Evolutionary conservation across 306 rosid genomes (phyloP), one percentile per base, ranked within the genome.

Genomic region (Senna tora): DNA sequence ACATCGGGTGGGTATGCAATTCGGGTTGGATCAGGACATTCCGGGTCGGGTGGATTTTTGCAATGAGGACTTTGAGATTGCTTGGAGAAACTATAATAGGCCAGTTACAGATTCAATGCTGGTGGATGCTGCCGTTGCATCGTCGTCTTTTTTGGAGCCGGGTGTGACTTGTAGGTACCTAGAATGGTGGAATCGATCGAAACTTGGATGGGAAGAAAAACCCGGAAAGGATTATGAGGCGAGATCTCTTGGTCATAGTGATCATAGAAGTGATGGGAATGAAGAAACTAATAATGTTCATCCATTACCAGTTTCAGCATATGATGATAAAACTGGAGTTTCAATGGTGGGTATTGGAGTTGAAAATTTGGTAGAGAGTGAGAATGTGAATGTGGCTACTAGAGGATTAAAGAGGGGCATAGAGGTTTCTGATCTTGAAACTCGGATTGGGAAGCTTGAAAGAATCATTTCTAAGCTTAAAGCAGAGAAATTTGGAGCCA

Each of bases 21-120:
- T 91, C n/a, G 91, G 92, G 4, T 32, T 85, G 62, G 92, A 91
- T 65, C 91, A 85, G 51, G 87, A 85, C 61, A 57, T 89, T 65
- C 92, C 91, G 2, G 83, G 53, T 20, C 1, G 3, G 47, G 42
- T 87, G 15, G 16, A 20, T 45, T 10, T 0, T 38, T 13, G 36
- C 46, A 49, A 77, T 3, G 63, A 58, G 69, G 55, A 43, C 65
- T 77, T 30, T 47, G 77, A 6, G 6, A 47, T 46, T 25, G 39
- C 62, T 52, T 53, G 63, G 52, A 56, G 3, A 47, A 19, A 38
- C 38, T 80, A 78, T 70, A 64, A 70, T 13, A 42, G 57, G 13
- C 75, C 46, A 6, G 5, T 74, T 6, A 42, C 1, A 0, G 75
- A 53, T 52, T 2, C 0, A 20, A 28, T 67, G 50, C 57, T 86